phyloP scores from a whole-genome alignment of 345 rosid species.

The Geranium brycei region DNA sequence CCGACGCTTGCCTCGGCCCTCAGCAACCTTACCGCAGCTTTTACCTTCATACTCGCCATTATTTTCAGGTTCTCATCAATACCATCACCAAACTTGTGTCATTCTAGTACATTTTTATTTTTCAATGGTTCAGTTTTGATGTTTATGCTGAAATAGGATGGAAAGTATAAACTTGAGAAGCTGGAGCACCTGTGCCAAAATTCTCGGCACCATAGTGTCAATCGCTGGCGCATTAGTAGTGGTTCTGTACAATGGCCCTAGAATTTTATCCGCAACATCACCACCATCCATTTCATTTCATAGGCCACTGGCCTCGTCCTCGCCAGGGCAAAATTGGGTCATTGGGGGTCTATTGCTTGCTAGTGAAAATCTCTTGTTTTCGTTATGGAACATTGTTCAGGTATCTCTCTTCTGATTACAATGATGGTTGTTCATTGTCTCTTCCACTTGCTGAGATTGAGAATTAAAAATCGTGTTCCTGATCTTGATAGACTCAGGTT shows the following conservation, averaged over 20 bases:
- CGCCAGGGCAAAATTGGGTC: constrained; percentile 31
- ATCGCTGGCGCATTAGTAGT: constrained; percentile 66
- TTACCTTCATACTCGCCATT: background rate
- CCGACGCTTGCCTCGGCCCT: background rate
- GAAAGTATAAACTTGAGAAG: constrained; percentile 45
- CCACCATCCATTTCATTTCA: constrained; percentile 2
- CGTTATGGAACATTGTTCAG: constrained; percentile 88
- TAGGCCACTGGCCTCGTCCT: too few relatives aligned
- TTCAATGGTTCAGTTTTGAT: too few relatives aligned
- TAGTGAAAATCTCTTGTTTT: constrained; percentile 47
- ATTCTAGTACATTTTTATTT: too few relatives aligned
- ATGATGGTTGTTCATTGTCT: too few relatives aligned
- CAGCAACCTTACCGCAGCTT: background rate
- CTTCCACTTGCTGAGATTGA: too few relatives aligned
- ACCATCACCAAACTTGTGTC: background rate
- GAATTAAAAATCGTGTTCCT: too few relatives aligned
- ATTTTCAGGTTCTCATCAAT: background rate
- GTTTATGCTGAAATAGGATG: constrained; percentile 36
- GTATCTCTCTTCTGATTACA: constrained; percentile 16
- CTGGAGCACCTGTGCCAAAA: constrained; percentile 60
- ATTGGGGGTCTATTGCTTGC: constrained; percentile 62
- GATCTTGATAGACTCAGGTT: constrained; percentile 45
- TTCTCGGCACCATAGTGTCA: constrained; percentile 64
- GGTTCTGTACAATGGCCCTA: constrained; percentile 65
- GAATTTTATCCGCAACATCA: constrained; percentile 27